Base-by-base conservation (phyloP, 2,329 filamentous ascomycete species). In the Camptophora hylomeconis region DNA sequence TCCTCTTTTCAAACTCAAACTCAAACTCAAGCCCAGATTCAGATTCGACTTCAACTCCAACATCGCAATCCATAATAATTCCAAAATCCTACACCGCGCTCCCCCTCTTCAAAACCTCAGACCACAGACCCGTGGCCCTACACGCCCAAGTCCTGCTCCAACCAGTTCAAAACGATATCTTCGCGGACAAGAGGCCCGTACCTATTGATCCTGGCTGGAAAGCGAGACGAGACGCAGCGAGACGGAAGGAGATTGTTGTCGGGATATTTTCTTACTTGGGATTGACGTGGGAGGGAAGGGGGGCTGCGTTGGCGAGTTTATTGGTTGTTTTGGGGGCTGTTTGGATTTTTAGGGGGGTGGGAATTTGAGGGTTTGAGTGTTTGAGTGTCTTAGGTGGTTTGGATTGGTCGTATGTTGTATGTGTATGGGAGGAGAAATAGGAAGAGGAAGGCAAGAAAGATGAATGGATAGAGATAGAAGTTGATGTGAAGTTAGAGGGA, bases 41-140 rank as follows among this genome's bases (percentile, higher is more conserved):
- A n/a, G n/a, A n/a, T n/a, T n/a, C n/a, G n/a, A n/a, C n/a, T n/a
- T n/a, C n/a, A n/a, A n/a, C n/a, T n/a, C 61, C 87, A 3, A 70
- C 78, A 28, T 56, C 67, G 13, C 72, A 68, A 12, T 52, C 53
- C 13, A 47, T 25, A 5, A 64, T 82, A n/a, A 53, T 58, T 14
- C 61, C 72, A 3, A 56, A 67, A 16, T 59, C 54, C 14, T 95
- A 95, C 52, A 65, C 73, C 10, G 72, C 80, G 10, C 61, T 95
- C 16, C 82, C 86, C 2, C 58, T 92, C 2, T 69, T 92, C 37
- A 64, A 70, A n/a, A 80, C 76, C 6, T 89, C 81, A 30, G 89
- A 98, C 51, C 89, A 98, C 55, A 72, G 82, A 17, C 69, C 84
- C 5, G 89, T 95, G 3, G 80, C 73, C 26, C 61, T 93, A 14